Percentiles rank a stretch among this genome's conserved stretches.
Conservation (phyloP, 495 filamentous ascomycete species). For the Xeromyces bisporus region DNA sequence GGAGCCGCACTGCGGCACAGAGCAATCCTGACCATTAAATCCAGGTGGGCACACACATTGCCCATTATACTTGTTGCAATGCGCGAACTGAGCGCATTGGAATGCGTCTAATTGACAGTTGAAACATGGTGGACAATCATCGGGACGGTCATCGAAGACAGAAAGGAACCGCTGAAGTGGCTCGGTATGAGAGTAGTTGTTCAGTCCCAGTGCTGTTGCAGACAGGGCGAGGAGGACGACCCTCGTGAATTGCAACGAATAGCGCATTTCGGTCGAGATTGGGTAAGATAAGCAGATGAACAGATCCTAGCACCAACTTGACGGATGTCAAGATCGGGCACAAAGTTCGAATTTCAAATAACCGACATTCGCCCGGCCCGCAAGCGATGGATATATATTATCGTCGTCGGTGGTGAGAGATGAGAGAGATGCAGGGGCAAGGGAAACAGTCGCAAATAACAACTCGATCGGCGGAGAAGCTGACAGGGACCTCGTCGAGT, state of each 20-base stretch:
- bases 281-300: too few relatives aligned
- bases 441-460: too few relatives aligned
- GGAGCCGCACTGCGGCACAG: constrained; percentile 77
- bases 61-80: constrained; percentile 72
- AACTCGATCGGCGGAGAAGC: too few relatives aligned
- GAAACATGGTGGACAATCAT: constrained; percentile 59
- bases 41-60: constrained; percentile 84
- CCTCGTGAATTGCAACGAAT: constrained; percentile 10
- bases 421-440: too few relatives aligned
- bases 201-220: constrained; percentile 11
- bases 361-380: too few relatives aligned
- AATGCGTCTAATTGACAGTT: constrained; percentile 93
- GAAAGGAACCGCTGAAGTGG: constrained; percentile 25
- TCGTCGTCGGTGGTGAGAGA: too few relatives aligned
- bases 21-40: constrained; percentile 85
- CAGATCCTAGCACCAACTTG: too few relatives aligned
- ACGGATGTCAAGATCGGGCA: too few relatives aligned
- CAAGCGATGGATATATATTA: too few relatives aligned
- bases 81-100: constrained; percentile 71
- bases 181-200: constrained; percentile 17
- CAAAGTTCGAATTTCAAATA: too few relatives aligned
- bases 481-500: too few relatives aligned
- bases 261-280: too few relatives aligned
- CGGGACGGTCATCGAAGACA: constrained; percentile 38
- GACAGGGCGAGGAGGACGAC: constrained; percentile 13